phyloP scores from a whole-genome alignment of 1,284 basidiomycete genomes.

The Schizophyllum commune region DNA sequence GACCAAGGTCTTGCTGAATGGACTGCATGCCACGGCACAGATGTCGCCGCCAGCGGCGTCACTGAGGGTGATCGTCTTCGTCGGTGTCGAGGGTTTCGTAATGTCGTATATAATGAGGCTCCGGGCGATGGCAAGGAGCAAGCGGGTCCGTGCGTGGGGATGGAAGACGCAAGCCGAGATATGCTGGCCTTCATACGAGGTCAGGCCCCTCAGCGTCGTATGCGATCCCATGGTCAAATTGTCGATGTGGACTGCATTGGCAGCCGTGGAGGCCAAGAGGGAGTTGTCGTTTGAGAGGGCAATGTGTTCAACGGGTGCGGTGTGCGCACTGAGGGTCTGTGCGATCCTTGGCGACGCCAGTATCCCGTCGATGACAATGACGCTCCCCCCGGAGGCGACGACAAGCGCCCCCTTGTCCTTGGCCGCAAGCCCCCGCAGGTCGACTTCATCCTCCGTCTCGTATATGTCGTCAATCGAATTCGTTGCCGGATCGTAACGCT shows the following conservation, averaged over 20 bases:
- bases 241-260: slow-evolving; percentile 46
- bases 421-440: slow-evolving; percentile 33
- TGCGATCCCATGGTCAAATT: slow-evolving; percentile 47
- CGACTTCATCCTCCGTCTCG: slow-evolving; percentile 15
- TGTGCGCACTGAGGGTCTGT: slow-evolving; percentile 58
- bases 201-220: slow-evolving; percentile 44
- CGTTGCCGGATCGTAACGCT: slow-evolving; percentile 43
- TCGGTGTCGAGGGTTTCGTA: slow-evolving; percentile 44
- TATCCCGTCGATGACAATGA: slow-evolving; percentile 34
- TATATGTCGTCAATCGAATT: slow-evolving; percentile 36
- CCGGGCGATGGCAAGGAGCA: slow-evolving; percentile 47
- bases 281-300: slow-evolving; percentile 52
- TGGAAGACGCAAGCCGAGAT: slow-evolving; percentile 51
- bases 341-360: slow-evolving; percentile 50
- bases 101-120: slow-evolving; percentile 57
- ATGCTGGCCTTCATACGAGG: slow-evolving; percentile 21
- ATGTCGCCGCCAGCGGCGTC: slow-evolving; percentile 40
- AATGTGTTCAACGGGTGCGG: slow-evolving; percentile 38
- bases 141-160: slow-evolving; percentile 44
- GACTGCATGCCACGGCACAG: slow-evolving; percentile 50
- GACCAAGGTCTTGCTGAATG: slow-evolving; percentile 65
- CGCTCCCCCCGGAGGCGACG: slow-evolving; percentile 38
- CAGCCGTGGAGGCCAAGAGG: slow-evolving; percentile 48
- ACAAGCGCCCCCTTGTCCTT: slow-evolving; percentile 43
- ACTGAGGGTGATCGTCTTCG: slow-evolving; percentile 41